Percentiles rank a stretch among this genome's conserved stretches.
Evolutionary conservation across 768 basidiomycete genomes (phyloP).

Genomic region (Phylloporus scabripes): DNA sequence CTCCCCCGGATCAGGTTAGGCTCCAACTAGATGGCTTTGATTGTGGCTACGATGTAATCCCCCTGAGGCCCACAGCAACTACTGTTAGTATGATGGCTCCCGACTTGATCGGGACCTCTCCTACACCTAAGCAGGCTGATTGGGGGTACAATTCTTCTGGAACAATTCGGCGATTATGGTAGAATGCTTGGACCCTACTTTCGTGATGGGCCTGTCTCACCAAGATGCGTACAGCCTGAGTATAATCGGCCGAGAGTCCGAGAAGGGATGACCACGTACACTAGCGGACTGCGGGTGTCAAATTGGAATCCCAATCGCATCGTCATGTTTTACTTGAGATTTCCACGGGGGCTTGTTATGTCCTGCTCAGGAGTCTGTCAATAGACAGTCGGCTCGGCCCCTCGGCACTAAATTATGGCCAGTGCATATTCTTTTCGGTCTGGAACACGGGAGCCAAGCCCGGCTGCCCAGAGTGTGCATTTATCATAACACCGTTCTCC

Average conservation of each 20-base stretch:
- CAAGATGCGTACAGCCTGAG: not conserved
- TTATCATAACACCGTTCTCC: not conserved
- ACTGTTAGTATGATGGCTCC: not conserved
- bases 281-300: not conserved
- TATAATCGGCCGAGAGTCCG: not conserved
- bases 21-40: not conserved
- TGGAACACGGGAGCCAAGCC: not conserved
- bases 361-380: no score
- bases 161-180: not conserved
- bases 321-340: not conserved
- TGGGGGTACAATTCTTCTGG: not conserved
- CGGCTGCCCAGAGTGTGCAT: not conserved
- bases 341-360: no score
- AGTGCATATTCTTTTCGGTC: conserved; percentile 39
- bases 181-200: not conserved
- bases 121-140: not conserved
- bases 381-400: conserved; percentile 34
- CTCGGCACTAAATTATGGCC: conserved; percentile 29
- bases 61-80: not conserved
- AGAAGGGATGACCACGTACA: not conserved
- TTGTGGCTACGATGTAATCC: not conserved
- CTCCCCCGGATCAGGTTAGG: not conserved
- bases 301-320: not conserved
- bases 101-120: not conserved
- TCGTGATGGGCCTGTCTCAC: not conserved